Evolutionary conservation across 192 early-diverging fungal species (phyloP), one percentile per base, ranked within the genome.

Genomic region (Backusella circina): DNA sequence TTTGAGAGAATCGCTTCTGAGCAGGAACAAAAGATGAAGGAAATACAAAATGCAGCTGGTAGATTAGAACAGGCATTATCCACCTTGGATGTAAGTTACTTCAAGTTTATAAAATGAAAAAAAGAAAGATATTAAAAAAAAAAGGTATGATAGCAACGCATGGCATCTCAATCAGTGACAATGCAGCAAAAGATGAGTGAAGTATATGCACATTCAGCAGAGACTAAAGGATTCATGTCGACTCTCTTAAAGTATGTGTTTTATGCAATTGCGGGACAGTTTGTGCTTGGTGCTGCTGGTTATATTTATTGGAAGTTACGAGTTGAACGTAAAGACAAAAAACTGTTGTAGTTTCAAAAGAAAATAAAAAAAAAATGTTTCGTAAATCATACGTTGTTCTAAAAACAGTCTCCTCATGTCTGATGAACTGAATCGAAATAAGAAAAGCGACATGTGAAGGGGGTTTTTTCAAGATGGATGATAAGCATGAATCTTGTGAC

Each of bases 261-360:
- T 31, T 82, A 82, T 37, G 72, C 72, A 2, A 64, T 75, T 57
- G 36, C 70, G 15, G 67, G 50, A 12, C 80, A 82, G 44, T 41
- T 54, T 12, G 2, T 72, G 0, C 50, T 74, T 37, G 75, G 66
- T 15, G 30, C 26, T 21, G 80, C 64, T 5, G 73, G 9, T 5
- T 82, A 78, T 64, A 23, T 61, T n/a, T 82, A 82, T 67, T 82
- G 71, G 61, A 82, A 82, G 38, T 33, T 75, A 32, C 73, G 80
- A 5, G 70, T 82, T 26, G 76, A 82, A 57, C 35, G 54, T 12
- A 82, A 78, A 61, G 70, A 77, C 16, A 82, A 82, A 65, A 82
- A 82, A 33, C 75, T 75, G 31, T 37, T 82, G n/a, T 82, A 74
- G 33, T 26, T 47, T 47, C 44, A 47, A 47, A 47, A 4, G 57